Base-by-base conservation (phyloP, 345 rosid species). In the Hypericum androsaemum region DNA sequence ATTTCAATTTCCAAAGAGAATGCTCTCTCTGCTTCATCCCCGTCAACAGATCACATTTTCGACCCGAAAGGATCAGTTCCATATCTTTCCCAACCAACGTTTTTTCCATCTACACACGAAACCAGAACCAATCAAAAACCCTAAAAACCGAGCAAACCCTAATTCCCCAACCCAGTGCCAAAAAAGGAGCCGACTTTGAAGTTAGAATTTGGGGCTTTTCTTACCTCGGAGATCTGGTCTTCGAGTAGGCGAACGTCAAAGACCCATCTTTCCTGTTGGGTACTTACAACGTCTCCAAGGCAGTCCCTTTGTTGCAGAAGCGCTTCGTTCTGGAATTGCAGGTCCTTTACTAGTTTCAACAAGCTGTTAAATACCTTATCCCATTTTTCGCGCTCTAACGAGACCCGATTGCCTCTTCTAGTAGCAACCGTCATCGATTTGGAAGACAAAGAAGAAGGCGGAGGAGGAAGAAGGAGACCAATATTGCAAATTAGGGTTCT, bases 261-360 rank as follows among this genome's bases (percentile, higher is more conserved):
- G 37, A 55, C 58, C 83, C 86, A 74, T 22, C 71, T 58, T 1
- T 72, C 70, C 12, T 75, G 68, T 45, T 71, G 75, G 47, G 59
- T 64, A 12, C 59, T 79, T 40, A 88, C 50, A 6, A 64, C 75
- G 52, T 63, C 89, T 74, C 75, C 84, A 7, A 86, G 69, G 15
- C 71, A 41, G 54, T 75, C 77, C 73, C 83, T 75, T 53, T 88
- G 83, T 66, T 69, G 53, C 41, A 77, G 63, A 16, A 85, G 78
- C 13, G 78, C 63, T 43, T 70, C 66, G 17, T 85, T 80, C 83
- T 83, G 89, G 37, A 76, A 70, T 59, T 88, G 86, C 57, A 79
- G 86, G 47, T 72, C 58, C 41, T 69, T 70, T 36, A 94, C 39
- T 44, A 80, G 64, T 56, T 80, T 65, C 17, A 83, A 74, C 53